Evolutionary conservation across 306 rosid genomes (phyloP), one percentile per base, ranked within the genome.

Genomic region (Begonia peltatifolia): DNA sequence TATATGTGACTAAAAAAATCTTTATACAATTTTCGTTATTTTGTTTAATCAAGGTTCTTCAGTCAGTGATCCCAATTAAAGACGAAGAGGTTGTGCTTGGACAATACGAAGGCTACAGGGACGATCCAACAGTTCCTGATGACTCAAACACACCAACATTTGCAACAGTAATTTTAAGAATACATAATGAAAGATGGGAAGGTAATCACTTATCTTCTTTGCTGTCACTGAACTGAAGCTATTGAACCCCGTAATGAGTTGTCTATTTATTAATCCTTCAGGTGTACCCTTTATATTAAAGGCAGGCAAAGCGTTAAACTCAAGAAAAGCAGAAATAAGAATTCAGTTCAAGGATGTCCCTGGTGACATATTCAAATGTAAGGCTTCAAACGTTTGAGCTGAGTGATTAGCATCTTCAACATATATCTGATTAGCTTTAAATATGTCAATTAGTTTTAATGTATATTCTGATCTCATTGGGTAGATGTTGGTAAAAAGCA

Each of bases 161-260:
- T 73, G 87, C 99, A 62, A 63, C 84, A 56, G 68, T 86, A 61
- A 53, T 90, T 76, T 75, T 90, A 72, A 79, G 92, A 57, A 80
- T 90, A 25, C 84, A 83, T 69, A 90, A 83, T 61, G 99, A 90
- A 77, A 78, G 99, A 83, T 90, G 99, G 99, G 99, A 90, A 59
- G 99, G 99, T 85, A 71, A 14, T 54, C 13, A 4, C 9, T 14
- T 15, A 17, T 60, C 42, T 52, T 14, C 44, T 51, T 41, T 50
- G 36, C 47, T 50, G 49, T n/a, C 9, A 50, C n/a, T 44, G 48
- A 44, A 10, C 48, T 30, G 38, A 30, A 30, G 38, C 38, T 30
- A 3, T 30, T 30, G 7, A 30, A 30, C 38, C 38, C 9, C 7
- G 6, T 30, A 7, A 30, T 30, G 38, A 30, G 0, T 30, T 7